Evolutionary conservation across 2,329 filamentous ascomycete species (phyloP), one percentile per base, ranked within the genome.

Genomic region (Colletotrichum salicis): DNA sequence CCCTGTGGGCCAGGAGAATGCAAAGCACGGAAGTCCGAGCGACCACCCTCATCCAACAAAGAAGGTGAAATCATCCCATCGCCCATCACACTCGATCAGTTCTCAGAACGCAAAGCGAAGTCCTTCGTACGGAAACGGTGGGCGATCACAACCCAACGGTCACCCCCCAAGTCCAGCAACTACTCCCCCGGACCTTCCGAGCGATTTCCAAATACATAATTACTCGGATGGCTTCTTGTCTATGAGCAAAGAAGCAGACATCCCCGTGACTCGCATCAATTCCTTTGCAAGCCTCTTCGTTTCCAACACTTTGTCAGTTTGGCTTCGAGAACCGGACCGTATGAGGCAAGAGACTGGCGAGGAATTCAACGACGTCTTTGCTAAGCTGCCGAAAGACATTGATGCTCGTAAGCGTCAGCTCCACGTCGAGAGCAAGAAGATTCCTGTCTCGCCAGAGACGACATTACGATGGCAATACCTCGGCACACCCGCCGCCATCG

Each of bases 11-110:
- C 85, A 87, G 70, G 91, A 93, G 64, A 87, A 77, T 58, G 76
- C 82, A 58, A 90, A 87, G 77, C 82, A 86, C 65, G 74, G 77
- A 22, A 84, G 82, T 72, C 86, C 86, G 12, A 80, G 83, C 68
- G 83, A 86, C 48, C 80, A 84, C 55, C 80, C 81, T 7, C 90
- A 91, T 55, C 89, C 92, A 2, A 81, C 90, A 51, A 98, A 97
- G 82, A 95, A 94, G 77, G 80, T 92, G 1, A 98, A 97, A 82
- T 91, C 88, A n/a, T 90, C 88, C 59, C 96, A 98, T 84, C 93
- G 93, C 74, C 82, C 93, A 0, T 95, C 91, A 37, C 91, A 92
- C 70, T 97, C 95, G 1, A 84, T 94, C 74, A 91, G 90, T 76
- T 92, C 92, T n/a, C 85, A 92, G 62, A 86, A 89, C 31, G 84